phyloP scores from a whole-genome alignment of 2,329 filamentous ascomycete genomes.

The Neonectria hederae region DNA sequence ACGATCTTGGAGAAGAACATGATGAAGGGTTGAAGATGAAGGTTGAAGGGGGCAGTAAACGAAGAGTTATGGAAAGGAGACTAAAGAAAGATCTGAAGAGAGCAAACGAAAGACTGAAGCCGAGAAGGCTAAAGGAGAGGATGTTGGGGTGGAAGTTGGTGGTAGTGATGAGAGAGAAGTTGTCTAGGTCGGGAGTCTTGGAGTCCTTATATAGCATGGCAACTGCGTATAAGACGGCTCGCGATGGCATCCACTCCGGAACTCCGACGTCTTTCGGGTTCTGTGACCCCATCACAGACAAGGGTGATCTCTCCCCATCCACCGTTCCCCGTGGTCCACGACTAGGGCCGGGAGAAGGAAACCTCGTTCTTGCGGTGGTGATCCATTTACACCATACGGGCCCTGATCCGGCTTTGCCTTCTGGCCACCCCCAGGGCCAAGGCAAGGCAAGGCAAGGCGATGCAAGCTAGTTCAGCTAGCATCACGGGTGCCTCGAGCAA shows the following conservation, averaged over 20 bases:
- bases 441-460: neutral
- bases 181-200: neutral
- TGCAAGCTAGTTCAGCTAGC: conserved; percentile 6
- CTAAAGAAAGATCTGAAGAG: neutral
- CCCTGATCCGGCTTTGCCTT: neutral
- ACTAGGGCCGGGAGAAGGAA: neutral
- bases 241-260: neutral
- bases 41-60: conserved; percentile 11
- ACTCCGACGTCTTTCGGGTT: neutral
- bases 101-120: conserved; percentile 23
- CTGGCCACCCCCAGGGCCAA: neutral
- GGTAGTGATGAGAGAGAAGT: neutral
- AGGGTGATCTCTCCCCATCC: neutral
- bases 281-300: neutral
- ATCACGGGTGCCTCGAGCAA: conserved; percentile 8
- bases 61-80: neutral
- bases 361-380: neutral
- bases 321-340: neutral
- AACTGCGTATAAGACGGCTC: neutral
- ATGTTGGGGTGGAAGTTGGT: conserved; percentile 14
- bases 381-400: neutral
- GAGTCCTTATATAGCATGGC: conserved; percentile 14
- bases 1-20: conserved; percentile 47
- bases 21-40: conserved; percentile 14
- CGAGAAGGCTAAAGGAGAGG: conserved; percentile 10